A percentile compares a stretch with the other conserved stretches of the same genome.
phyloP scores from a whole-genome alignment of 306 rosid genomes.

The Trifolium dubium region DNA sequence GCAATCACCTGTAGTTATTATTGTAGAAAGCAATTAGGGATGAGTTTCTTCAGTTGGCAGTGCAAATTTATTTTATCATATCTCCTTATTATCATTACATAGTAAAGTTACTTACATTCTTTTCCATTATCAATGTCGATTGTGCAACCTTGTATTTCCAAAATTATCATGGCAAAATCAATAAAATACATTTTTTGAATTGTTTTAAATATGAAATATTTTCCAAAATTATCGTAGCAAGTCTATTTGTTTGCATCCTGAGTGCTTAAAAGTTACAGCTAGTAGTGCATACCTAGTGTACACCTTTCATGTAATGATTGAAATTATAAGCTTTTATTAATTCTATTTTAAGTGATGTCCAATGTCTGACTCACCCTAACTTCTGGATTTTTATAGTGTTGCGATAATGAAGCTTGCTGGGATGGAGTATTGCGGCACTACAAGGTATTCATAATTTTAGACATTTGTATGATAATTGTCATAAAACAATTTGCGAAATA shows the following conservation, averaged over 20 bases:
- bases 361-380: slow-evolving; percentile 35
- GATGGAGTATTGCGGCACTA: slow-evolving; percentile 94
- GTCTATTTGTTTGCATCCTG: slow-evolving; percentile 10
- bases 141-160: slow-evolving; percentile 25
- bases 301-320: slow-evolving; percentile 4
- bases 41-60: slow-evolving; percentile 8
- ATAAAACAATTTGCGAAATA: neutral
- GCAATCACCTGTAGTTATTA: neutral
- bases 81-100: neutral
- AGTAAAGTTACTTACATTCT: neutral
- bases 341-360: slow-evolving; percentile 11
- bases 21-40: slow-evolving; percentile 11
- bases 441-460: slow-evolving; percentile 62
- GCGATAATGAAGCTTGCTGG: slow-evolving; percentile 84
- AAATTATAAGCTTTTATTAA: neutral
- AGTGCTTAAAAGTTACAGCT: neutral
- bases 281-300: slow-evolving; percentile 8
- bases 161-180: neutral
- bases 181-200: slow-evolving; percentile 15
- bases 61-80: slow-evolving; percentile 17
- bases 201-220: neutral
- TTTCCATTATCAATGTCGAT: slow-evolving; percentile 15
- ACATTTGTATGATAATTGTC: slow-evolving; percentile 4
- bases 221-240: neutral
- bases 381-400: slow-evolving; percentile 64